Base-by-base conservation (phyloP, 179 eudicot species). In the Nepenthes alata region DNA sequence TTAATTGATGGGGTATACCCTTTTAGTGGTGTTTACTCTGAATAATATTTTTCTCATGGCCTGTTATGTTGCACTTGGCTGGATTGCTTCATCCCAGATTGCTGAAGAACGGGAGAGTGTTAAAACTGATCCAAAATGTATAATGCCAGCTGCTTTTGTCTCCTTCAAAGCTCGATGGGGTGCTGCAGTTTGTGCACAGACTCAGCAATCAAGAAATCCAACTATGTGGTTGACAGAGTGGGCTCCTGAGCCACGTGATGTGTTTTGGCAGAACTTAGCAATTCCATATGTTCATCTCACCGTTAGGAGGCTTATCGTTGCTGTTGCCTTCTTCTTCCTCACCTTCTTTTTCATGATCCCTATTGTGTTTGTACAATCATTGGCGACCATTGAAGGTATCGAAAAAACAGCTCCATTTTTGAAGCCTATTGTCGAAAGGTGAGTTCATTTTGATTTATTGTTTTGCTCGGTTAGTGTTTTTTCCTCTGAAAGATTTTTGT, bases 341-440 rank as follows among this genome's bases (percentile, higher is more conserved):
- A 86, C 95, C 14, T 89, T 87, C 77, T 93, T 89, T 72, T 93
- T 89, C 81, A 79, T 89, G 78, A 87, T 93, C 64, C 98, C 98
- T 0, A 80, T 93, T 59, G 78, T 90, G 13, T 57, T 89, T 52
- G 98, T 93, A 36, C 97, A 89, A 74, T 73, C 97, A 48, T 73
- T 89, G 58, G 97, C 97, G 70, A 89, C 77, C 79, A 83, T 93
- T 51, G 94, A 81, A 69, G 93, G 97, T 41, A 80, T 93, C 58
- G 81, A 78, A 75, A 89, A 80, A 72, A 66, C 5, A 3, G 81
- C 72, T 37, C 82, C 87, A 11, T 83, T 85, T 77, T 59, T 93
- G 65, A 89, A 76, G 77, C 61, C 73, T 53, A 51, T 93, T 39
- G 73, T 85, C 60, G 81, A 93, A 35, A 44, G 53, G 98, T 89